These are phyloP conservation scores for Candida sakaeoensis DNA, from an alignment of 805 yeast species.

Conservation along the genomic window DNA sequence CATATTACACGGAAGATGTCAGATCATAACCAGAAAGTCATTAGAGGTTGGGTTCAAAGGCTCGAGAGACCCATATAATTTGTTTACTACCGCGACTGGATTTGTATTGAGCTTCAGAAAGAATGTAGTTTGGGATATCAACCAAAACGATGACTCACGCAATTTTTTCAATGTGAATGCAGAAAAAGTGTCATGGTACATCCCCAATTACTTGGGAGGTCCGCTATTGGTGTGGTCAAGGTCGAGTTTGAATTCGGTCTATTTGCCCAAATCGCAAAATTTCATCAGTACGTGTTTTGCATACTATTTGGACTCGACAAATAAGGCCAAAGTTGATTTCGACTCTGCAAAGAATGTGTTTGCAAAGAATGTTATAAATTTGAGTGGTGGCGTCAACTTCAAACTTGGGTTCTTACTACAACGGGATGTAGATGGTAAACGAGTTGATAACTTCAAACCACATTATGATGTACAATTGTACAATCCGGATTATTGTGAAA, in stretches of 20 bases:
- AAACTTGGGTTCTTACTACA: constrained; percentile 58
- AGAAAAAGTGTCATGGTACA: constrained; percentile 59
- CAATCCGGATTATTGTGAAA: constrained; percentile 49
- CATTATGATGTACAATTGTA: constrained; percentile 57
- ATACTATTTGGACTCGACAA: constrained; percentile 36
- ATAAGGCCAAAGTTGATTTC: constrained; percentile 6
- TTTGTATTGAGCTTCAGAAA: constrained; percentile 71
- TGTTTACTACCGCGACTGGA: constrained; percentile 69
- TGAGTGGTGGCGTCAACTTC: constrained; percentile 60
- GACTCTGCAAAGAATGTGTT: constrained; percentile 16
- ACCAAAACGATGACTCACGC: constrained; percentile 64
- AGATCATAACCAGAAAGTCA: constrained; percentile 44
- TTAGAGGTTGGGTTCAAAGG: constrained; percentile 68
- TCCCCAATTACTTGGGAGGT: constrained; percentile 67
- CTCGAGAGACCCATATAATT: constrained; percentile 70
- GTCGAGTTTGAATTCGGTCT: constrained; percentile 40
- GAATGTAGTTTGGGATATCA: constrained; percentile 55
- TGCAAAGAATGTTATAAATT: constrained; percentile 53
- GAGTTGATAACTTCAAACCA: constrained; percentile 48
- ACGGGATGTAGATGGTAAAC: constrained; percentile 29
- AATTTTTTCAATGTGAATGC: constrained; percentile 64
- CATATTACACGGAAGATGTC: constrained; percentile 68
- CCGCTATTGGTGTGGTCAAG: constrained; percentile 57
- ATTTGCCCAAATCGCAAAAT: constrained; percentile 42
- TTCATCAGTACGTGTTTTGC: constrained; percentile 46